Evolutionary conservation across 1,139 yeast species (phyloP).

Genomic region (Schwanniomyces etchellsii): DNA sequence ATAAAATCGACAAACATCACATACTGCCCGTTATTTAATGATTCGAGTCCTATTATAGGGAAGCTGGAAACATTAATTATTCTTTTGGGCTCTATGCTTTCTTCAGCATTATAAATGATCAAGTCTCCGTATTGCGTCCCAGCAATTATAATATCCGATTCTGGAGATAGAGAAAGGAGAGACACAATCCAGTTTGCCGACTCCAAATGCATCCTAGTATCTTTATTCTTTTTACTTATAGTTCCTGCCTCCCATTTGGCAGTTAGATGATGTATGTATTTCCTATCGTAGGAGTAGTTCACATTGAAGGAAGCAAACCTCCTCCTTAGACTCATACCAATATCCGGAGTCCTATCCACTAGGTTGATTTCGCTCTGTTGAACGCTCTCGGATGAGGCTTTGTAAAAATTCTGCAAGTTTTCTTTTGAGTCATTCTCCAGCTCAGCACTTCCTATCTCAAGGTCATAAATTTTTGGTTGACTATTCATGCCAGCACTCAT

Average conservation of each 20-base stretch:
- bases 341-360: background rate
- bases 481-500: slow-evolving; percentile 44
- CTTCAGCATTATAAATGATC: slow-evolving; percentile 15
- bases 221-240: slow-evolving; percentile 4
- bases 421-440: slow-evolving; percentile 1
- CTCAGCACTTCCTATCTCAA: slow-evolving; percentile 5
- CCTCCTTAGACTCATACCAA: slow-evolving; percentile 7
- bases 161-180: slow-evolving; percentile 10
- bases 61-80: slow-evolving; percentile 21
- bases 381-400: background rate
- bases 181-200: slow-evolving; percentile 21
- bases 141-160: slow-evolving; percentile 15
- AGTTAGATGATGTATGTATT: slow-evolving; percentile 14
- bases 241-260: slow-evolving; percentile 16
- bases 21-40: slow-evolving; percentile 15
- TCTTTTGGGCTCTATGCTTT: slow-evolving; percentile 12
- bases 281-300: slow-evolving; percentile 9
- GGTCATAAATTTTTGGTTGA: slow-evolving; percentile 30
- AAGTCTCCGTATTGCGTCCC: slow-evolving; percentile 34
- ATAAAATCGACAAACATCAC: slow-evolving; percentile 26
- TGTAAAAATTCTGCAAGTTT: slow-evolving; percentile 2
- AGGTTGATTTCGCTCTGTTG: background rate
- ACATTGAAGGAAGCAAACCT: slow-evolving; percentile 9
- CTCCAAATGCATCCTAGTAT: slow-evolving; percentile 13
- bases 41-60: slow-evolving; percentile 18